Conservation (phyloP, 176 grass and related monocot genomes). For the Ensete glaucum region DNA sequence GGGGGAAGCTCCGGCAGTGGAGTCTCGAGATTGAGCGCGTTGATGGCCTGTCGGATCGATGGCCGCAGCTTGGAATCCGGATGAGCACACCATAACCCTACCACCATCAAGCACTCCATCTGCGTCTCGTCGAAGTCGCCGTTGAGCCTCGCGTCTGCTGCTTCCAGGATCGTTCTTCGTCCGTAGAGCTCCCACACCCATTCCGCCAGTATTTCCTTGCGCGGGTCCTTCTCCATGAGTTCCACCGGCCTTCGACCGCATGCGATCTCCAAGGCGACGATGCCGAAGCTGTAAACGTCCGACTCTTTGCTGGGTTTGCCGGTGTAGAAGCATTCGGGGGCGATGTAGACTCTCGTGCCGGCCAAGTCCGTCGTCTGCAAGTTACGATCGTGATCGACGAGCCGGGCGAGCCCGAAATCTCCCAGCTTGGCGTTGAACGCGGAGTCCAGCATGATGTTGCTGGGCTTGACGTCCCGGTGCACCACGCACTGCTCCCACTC, state of each 20-base stretch:
- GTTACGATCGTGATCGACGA: constrained; percentile 38
- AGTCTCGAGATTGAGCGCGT: not conserved
- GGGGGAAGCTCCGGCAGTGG: not conserved
- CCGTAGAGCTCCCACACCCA: constrained; percentile 70
- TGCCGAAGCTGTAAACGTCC: constrained; percentile 65
- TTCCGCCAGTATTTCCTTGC: constrained; percentile 41
- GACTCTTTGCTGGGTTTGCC: constrained; percentile 49
- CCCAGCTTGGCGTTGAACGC: constrained; percentile 60
- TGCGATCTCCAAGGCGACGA: constrained; percentile 54
- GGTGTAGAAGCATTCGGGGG: constrained; percentile 53
- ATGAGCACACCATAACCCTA: constrained; percentile 71
- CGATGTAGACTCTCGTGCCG: constrained; percentile 62
- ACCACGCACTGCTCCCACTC: constrained; percentile 56
- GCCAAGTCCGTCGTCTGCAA: constrained; percentile 47
- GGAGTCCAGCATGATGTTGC: constrained; percentile 75
- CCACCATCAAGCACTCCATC: constrained; percentile 62
- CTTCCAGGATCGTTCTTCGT: constrained; percentile 40
- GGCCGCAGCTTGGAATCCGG: constrained; percentile 12
- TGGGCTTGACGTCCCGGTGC: constrained; percentile 70
- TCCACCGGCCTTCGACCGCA: constrained; percentile 50
- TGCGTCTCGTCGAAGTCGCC: constrained; percentile 37
- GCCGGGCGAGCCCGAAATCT: constrained; percentile 66
- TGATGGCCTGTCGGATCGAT: not conserved
- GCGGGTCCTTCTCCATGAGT: constrained; percentile 16
- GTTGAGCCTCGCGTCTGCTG: constrained; percentile 38